Evolutionary conservation across 2,329 filamentous ascomycete species (phyloP).

Genomic region (Colletotrichum limetticola): DNA sequence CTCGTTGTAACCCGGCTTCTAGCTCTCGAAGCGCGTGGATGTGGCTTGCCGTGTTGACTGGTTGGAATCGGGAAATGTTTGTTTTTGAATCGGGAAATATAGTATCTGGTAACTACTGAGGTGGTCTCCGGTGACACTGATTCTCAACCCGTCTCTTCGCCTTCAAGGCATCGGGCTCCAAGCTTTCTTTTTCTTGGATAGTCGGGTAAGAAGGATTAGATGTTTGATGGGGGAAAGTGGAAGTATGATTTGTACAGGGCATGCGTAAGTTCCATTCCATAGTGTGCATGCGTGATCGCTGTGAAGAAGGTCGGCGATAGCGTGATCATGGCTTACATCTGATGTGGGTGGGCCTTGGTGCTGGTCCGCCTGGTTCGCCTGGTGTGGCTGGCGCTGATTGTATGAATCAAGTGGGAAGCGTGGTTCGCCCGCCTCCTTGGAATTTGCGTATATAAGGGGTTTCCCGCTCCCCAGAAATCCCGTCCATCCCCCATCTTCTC

Average conservation of each 20-base stretch:
- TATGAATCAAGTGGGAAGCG: no score
- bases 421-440: no score
- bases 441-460: no score
- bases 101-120: no score
- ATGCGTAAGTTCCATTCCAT: background rate
- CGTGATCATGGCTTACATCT: background rate
- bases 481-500: no score
- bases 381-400: background rate
- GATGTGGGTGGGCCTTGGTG: background rate
- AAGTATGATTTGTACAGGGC: background rate
- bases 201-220: no score
- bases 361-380: background rate
- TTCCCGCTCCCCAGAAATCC: no score
- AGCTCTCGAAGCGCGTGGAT: no score
- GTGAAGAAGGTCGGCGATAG: background rate
- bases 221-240: background rate
- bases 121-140: no score
- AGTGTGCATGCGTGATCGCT: background rate
- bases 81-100: no score
- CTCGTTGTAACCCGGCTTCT: background rate
- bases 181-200: background rate
- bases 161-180: background rate
- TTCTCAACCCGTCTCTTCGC: background rate
- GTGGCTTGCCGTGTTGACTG: no score
- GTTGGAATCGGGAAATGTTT: no score